Base-by-base conservation (phyloP, 169 alveolate genomes). In the Plasmodium gonderi region DNA sequence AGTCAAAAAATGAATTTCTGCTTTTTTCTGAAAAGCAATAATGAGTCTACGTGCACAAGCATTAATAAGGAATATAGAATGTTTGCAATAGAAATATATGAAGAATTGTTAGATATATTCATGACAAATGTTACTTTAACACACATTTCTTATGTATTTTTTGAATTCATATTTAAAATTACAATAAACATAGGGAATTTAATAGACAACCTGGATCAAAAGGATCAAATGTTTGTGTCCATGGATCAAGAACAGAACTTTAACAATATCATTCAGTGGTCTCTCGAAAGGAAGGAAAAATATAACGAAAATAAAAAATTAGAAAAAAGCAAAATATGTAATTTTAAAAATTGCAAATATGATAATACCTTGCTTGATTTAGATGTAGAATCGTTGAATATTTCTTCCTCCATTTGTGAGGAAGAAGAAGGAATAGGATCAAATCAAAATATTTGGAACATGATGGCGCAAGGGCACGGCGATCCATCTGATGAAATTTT, bases 81-180 rank as follows among this genome's bases (percentile, higher is more conserved):
- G 82, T 90, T 90, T 79, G 94, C 94, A 45, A 78, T 79, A 64
- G 94, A 90, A 90, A 90, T 90, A 26, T 90, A 78, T 72, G 51
- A 90, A 77, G 94, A 90, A 64, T 20, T 90, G 69, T 38, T 90
- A 2, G 94, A 77, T 60, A 78, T 90, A 77, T 90, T 78, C 80
- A 77, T 90, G 80, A 78, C 45, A 51, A 77, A 90, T 54, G 90
- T 90, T 36, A 78, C 91, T 11, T 23, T 90, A 64, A 78, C 82
- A 20, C 60, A 79, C 72, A 42, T 79, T 77, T 79, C 94, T 23
- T 79, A 90, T 67, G 51, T 12, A 31, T 67, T 90, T 78, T 90
- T 90, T 79, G 94, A 90, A 12, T 90, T 90, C 60, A 64, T 90
- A 45, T 90, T 90, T 90, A 90, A 90, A 90, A 90, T 67, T 29